phyloP scores from a whole-genome alignment of 164 flowering plant genomes.

The Nelumbo lutea region DNA sequence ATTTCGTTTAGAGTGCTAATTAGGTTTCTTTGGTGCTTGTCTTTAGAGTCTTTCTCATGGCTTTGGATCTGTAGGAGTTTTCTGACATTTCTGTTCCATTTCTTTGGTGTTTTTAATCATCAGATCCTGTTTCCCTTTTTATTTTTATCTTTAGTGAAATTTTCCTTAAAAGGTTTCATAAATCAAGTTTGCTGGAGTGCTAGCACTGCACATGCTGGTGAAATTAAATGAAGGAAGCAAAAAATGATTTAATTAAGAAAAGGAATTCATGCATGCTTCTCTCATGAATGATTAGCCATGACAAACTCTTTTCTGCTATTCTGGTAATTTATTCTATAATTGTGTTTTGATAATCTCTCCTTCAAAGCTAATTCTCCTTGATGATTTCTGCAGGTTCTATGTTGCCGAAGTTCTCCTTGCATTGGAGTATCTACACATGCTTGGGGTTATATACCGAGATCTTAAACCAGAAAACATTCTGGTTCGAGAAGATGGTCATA shows the following conservation, averaged over 20 bases:
- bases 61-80: too few species aligned
- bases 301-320: background rate
- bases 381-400: constrained; percentile 58
- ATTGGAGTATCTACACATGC: constrained; percentile 90
- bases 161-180: too few species aligned
- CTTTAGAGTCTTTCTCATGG: too few species aligned
- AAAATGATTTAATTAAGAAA: background rate
- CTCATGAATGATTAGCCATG: background rate
- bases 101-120: too few species aligned
- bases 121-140: too few species aligned
- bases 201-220: too few species aligned
- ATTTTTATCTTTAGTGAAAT: too few species aligned
- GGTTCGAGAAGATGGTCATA: constrained; percentile 88
- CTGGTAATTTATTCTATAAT: background rate
- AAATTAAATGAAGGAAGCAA: background rate
- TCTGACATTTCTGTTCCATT: too few species aligned
- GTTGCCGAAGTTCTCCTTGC: constrained; percentile 86
- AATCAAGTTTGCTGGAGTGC: too few species aligned
- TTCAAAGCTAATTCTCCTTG: constrained; percentile 1
- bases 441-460: constrained; percentile 90
- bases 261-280: background rate
- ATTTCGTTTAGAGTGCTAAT: too few species aligned
- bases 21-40: too few species aligned
- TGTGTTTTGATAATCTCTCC: too few species aligned
- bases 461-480: constrained; percentile 85